Percentiles rank a stretch among this genome's conserved stretches.
These are phyloP conservation scores for Vanderwaltozyma polyspora DNA, from an alignment of 805 yeast genomes.

Conservation along the genomic window DNA sequence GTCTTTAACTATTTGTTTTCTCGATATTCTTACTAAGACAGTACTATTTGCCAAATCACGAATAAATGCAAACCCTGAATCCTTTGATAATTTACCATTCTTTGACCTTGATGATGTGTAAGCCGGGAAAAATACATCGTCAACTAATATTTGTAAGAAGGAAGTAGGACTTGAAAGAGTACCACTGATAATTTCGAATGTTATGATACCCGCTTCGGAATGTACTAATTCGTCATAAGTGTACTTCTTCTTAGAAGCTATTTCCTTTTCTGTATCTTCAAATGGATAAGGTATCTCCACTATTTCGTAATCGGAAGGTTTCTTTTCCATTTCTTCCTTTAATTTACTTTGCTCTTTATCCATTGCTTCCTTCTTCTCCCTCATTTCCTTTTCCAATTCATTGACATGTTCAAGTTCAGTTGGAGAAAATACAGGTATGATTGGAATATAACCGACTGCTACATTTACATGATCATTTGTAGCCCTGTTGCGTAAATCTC, in stretches of 20 bases:
- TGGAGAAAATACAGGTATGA: slow-evolving; percentile 49
- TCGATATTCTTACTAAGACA: slow-evolving; percentile 46
- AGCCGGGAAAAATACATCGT: slow-evolving; percentile 52
- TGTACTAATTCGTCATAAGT: slow-evolving; percentile 42
- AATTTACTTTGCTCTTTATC: slow-evolving; percentile 37
- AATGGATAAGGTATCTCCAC: slow-evolving; percentile 37
- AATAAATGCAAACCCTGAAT: slow-evolving; percentile 49
- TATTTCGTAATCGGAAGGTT: slow-evolving; percentile 59
- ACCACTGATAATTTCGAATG: slow-evolving; percentile 44
- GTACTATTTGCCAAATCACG: slow-evolving; percentile 60
- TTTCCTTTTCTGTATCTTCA: slow-evolving; percentile 22
- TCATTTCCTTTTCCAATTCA: slow-evolving; percentile 30
- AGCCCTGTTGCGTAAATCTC: slow-evolving; percentile 27
- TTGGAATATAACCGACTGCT: slow-evolving; percentile 55
- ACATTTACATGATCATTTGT: slow-evolving; percentile 43
- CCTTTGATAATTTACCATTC: slow-evolving; percentile 35
- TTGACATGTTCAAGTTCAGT: slow-evolving; percentile 41
- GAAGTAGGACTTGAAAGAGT: slow-evolving; percentile 36
- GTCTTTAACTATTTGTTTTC: slow-evolving; percentile 36
- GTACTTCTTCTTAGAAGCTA: slow-evolving; percentile 32
- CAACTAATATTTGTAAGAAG: slow-evolving; percentile 49
- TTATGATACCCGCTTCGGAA: slow-evolving; percentile 48
- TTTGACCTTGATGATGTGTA: slow-evolving; percentile 40
- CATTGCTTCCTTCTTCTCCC: slow-evolving; percentile 29
- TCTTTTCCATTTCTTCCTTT: slow-evolving; percentile 40